Evolutionary conservation across 306 rosid species (phyloP).

Genomic region (Glycyrrhiza uralensis): DNA sequence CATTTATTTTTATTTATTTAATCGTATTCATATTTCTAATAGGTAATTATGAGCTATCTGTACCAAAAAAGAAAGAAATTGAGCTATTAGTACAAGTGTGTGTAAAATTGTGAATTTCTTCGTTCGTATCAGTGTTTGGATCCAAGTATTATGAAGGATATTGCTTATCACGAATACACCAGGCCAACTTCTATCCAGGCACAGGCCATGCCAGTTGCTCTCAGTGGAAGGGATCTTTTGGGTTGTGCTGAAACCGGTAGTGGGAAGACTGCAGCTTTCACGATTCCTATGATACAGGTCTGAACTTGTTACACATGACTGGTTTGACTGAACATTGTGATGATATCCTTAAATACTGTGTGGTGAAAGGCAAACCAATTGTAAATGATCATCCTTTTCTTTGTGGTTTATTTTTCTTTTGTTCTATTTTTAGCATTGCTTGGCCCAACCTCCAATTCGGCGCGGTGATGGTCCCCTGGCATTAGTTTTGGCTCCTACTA

Average conservation of each 20-base stretch:
- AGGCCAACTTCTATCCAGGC: constrained; percentile 92
- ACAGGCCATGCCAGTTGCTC: constrained; percentile 88
- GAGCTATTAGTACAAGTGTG: background rate
- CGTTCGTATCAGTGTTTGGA: constrained; percentile 57
- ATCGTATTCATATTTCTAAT: background rate
- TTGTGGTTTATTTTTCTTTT: constrained; percentile 1
- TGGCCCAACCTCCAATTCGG: constrained; percentile 65
- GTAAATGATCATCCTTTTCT: background rate
- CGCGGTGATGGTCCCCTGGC: constrained; percentile 85
- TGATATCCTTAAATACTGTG: constrained; percentile 6
- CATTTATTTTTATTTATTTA: background rate
- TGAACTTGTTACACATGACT: constrained; percentile 6
- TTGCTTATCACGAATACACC: constrained; percentile 76
- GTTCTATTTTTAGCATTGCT: constrained; percentile 60
- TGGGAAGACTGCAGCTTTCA: constrained; percentile 87
- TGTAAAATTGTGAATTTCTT: constrained; percentile 1
- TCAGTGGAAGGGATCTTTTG: constrained; percentile 74
- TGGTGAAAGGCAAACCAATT: background rate
- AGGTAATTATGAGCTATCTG: background rate
- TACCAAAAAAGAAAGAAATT: background rate
- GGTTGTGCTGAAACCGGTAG: constrained; percentile 97
- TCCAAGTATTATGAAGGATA: constrained; percentile 78
- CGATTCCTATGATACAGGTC: constrained; percentile 90
- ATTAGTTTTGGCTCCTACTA: constrained; percentile 83
- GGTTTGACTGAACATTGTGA: constrained; percentile 11